A percentile compares a stretch with the other conserved stretches of the same genome.
phyloP scores from a whole-genome alignment of 75 land plant species.

The Sequoia sempervirens region DNA sequence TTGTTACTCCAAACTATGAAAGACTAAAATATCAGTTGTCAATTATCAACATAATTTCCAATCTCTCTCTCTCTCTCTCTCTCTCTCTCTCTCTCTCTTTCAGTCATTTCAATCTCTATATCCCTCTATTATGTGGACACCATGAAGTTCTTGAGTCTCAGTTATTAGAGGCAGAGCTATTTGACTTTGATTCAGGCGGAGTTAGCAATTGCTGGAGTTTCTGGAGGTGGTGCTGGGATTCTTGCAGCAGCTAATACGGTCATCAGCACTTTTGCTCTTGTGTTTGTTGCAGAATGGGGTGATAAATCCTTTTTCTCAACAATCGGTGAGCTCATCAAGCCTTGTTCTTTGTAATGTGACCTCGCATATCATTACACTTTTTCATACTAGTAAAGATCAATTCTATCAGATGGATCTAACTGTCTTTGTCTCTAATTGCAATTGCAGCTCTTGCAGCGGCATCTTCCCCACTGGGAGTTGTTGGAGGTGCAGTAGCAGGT shows the following conservation, averaged over 20 bases:
- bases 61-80: too few species aligned
- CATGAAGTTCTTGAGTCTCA: too few species aligned
- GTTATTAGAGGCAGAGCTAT: too few species aligned
- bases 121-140: too few species aligned
- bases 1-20: too few species aligned
- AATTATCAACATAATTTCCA: too few species aligned
- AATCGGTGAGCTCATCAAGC: constrained; percentile 48
- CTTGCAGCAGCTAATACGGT: constrained; percentile 70
- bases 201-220: too few species aligned
- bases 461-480: constrained; percentile 94
- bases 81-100: too few species aligned
- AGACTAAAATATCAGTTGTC: too few species aligned
- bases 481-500: constrained; percentile 88
- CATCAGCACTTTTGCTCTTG: constrained; percentile 74
- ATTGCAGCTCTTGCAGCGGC: constrained; percentile 94
- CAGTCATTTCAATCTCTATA: too few species aligned
- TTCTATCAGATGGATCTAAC: background rate
- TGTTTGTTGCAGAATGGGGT: constrained; percentile 98
- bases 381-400: background rate
- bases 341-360: background rate
- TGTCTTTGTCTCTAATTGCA: background rate
- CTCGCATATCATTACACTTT: background rate
- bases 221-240: too few species aligned
- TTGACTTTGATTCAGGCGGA: too few species aligned
- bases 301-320: constrained; percentile 99